Percentiles rank a stretch among this genome's conserved stretches.
These are phyloP conservation scores for Huntiella savannae DNA, from an alignment of 2,329 filamentous ascomycete species.

Conservation along the genomic window DNA sequence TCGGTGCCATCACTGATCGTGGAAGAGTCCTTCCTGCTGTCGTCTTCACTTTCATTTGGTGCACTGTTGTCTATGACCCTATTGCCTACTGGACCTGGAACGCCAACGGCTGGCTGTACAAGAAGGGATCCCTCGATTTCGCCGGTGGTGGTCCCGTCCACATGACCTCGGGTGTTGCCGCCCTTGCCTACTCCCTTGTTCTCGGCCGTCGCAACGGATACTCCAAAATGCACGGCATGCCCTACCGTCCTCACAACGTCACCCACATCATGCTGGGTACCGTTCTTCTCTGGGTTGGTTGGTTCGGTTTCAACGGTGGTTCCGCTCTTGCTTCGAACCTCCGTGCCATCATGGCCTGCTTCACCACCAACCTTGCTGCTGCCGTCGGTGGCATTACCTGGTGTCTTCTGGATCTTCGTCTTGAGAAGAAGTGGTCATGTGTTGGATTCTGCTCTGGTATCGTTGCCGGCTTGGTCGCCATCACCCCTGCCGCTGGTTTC, in stretches of 20 bases:
- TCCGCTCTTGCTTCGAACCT: constrained; percentile 65
- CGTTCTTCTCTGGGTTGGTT: constrained; percentile 73
- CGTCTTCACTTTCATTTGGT: constrained; percentile 52
- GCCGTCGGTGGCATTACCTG: constrained; percentile 65
- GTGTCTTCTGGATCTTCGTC: constrained; percentile 70
- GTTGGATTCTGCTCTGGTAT: constrained; percentile 84
- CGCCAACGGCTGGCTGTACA: constrained; percentile 49
- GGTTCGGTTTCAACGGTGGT: constrained; percentile 93
- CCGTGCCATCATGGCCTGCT: constrained; percentile 72
- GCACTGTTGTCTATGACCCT: constrained; percentile 52
- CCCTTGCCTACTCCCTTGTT: constrained; percentile 55
- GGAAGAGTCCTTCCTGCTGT: constrained; percentile 41
- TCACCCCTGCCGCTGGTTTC: constrained; percentile 67
- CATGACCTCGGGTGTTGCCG: constrained; percentile 52
- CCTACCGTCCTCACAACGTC: constrained; percentile 54
- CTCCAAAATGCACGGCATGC: constrained; percentile 38
- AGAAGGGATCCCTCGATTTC: constrained; percentile 52
- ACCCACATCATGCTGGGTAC: constrained; percentile 57
- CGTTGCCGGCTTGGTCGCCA: constrained; percentile 73
- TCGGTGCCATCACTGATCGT: constrained; percentile 41
- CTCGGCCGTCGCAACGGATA: constrained; percentile 50
- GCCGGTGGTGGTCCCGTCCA: constrained; percentile 60
- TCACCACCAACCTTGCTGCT: constrained; percentile 75
- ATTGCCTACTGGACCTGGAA: constrained; percentile 69
- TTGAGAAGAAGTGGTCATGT: constrained; percentile 88